phyloP scores from a whole-genome alignment of 2,329 filamentous ascomycete genomes.

The Monilinia vaccinii-corymbosi region DNA sequence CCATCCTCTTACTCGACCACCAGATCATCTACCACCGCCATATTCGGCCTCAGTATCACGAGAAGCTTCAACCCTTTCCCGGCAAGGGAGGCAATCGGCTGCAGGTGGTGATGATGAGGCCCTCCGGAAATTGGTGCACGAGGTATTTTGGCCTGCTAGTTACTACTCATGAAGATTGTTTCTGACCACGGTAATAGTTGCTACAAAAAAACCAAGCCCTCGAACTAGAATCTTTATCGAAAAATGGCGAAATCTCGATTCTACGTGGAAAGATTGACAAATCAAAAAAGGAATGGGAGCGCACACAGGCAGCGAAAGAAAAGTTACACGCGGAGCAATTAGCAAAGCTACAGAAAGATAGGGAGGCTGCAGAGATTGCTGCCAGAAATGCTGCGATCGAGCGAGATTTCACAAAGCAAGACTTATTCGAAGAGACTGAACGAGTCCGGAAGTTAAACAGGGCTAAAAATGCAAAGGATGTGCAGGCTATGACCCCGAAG shows the following conservation, averaged over 20 bases:
- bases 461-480: constrained; percentile 34
- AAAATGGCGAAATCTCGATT: constrained; percentile 65
- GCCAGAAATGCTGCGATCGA: constrained; percentile 59
- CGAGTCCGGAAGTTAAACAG: constrained; percentile 32
- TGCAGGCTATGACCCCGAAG: constrained; percentile 49
- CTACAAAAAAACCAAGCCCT: constrained; percentile 47
- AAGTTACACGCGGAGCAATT: constrained; percentile 55
- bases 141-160: constrained; percentile 16
- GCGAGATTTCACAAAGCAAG: constrained; percentile 63
- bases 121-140: constrained; percentile 22
- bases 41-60: constrained; percentile 6
- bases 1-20: constrained; percentile 12
- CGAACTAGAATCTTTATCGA: constrained; percentile 48
- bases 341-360: constrained; percentile 52
- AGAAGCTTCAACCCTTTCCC: constrained; percentile 14
- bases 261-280: constrained; percentile 63
- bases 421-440: constrained; percentile 52
- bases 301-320: constrained; percentile 51
- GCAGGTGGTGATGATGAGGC: constrained; percentile 13
- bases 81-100: constrained; percentile 15
- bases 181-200: constrained; percentile 18
- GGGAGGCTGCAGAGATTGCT: constrained; percentile 56
- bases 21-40: constrained; percentile 1
- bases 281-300: constrained; percentile 51
- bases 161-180: not conserved